phyloP scores from a whole-genome alignment of 1,139 yeast species.

The Pichia inconspicua region DNA sequence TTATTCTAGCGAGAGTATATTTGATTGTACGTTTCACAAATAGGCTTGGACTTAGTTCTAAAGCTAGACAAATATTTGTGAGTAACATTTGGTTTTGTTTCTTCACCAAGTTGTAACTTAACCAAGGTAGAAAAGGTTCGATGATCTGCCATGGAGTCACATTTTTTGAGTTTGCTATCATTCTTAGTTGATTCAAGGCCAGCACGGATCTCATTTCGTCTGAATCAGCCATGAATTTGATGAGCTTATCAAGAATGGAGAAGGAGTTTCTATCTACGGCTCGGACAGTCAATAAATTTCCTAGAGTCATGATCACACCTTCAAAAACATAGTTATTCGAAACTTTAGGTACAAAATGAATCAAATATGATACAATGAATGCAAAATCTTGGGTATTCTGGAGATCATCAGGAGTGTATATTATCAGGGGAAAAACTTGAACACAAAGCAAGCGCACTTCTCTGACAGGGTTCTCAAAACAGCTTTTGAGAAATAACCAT shows the following conservation, averaged over 20 bases:
- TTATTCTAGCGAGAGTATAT: slow-evolving; percentile 59
- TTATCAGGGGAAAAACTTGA: slow-evolving; percentile 39
- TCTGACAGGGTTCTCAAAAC: slow-evolving; percentile 34
- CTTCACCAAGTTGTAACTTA: slow-evolving; percentile 61
- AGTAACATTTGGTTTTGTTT: slow-evolving; percentile 39
- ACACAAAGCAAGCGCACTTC: slow-evolving; percentile 46
- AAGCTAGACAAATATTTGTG: slow-evolving; percentile 51
- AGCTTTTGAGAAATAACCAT: slow-evolving; percentile 26
- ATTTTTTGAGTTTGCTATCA: slow-evolving; percentile 35
- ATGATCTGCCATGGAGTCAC: slow-evolving; percentile 63
- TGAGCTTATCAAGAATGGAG: slow-evolving; percentile 48
- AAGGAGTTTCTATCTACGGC: slow-evolving; percentile 55
- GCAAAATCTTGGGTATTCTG: slow-evolving; percentile 34
- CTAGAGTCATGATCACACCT: slow-evolving; percentile 52
- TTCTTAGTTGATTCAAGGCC: slow-evolving; percentile 50
- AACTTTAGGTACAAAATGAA: slow-evolving; percentile 30
- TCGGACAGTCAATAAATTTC: slow-evolving; percentile 50
- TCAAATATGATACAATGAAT: slow-evolving; percentile 30
- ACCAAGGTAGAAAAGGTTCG: slow-evolving; percentile 69
- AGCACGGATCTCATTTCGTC: slow-evolving; percentile 58
- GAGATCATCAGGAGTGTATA: slow-evolving; percentile 31
- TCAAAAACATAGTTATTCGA: slow-evolving; percentile 44
- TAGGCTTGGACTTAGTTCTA: slow-evolving; percentile 53
- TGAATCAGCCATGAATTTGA: slow-evolving; percentile 51
- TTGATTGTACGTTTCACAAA: slow-evolving; percentile 64